Base-by-base conservation (phyloP, 352 stramenopile genomes). In the Pythium volutum region DNA sequence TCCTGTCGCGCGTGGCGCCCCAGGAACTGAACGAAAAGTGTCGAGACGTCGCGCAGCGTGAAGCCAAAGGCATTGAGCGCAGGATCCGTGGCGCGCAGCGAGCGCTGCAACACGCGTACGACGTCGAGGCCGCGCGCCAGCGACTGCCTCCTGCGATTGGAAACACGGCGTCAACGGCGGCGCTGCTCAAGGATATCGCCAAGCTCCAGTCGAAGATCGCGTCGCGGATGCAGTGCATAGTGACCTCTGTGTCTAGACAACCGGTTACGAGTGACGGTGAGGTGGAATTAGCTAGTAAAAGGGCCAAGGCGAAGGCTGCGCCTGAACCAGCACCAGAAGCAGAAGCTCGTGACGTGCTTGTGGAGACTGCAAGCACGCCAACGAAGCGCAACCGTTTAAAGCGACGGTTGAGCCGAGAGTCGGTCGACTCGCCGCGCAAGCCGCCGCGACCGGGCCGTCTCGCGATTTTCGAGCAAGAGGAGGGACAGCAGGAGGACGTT, bases 1-100 rank as follows among this genome's bases (percentile, higher is more conserved):
- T 70, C 20, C 56, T 70, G 22, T 25, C 51, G 56, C 63, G 63
- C 27, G 63, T 70, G 22, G 55, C 56, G 5, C 31, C 36, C 16
- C 55, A 45, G 6, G 63, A 65, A 23, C 63, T 70, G 6, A 18
- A 12, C 18, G 51, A 10, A 16, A 36, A 46, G 39, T 70, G 63
- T 34, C 20, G 23, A 4, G 36, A 57, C 5, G 43, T 64, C 10
- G 43, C 51, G 29, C 31, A 41, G 18, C 38, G 25, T 9, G 61
- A 68, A 2, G 25, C 15, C 0, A 42, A 34, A 26, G 26, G 33
- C 26, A 23, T 62, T 3, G 26, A 52, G 45, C 53, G 53, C 5
- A 55, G 61, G 14, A 27, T 62, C 0, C 20, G 36, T 16, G 46
- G 27, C 1, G 53, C 53, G 29, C 15, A 22, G 46, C 26, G 46